Percentiles rank a stretch among this genome's conserved stretches.
Evolutionary conservation across 164 flowering plant species (phyloP).

Genomic region (Berberis vulgaris): DNA sequence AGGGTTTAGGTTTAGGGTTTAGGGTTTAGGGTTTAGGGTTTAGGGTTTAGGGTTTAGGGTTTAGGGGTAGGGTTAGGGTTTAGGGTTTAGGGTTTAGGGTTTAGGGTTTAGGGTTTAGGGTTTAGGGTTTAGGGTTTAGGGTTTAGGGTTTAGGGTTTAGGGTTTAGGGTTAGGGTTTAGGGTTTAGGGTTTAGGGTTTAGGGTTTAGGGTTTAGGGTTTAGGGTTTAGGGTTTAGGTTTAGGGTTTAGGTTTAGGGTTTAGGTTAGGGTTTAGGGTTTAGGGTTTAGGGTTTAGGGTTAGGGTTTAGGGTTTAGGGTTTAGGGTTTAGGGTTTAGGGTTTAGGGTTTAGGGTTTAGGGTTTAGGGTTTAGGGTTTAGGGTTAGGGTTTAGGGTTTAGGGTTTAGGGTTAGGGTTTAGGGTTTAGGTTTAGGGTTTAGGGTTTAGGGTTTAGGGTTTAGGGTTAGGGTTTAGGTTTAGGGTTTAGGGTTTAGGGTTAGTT

Average conservation of each 20-base stretch:
- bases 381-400: constrained; percentile 6
- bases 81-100: constrained; percentile 4
- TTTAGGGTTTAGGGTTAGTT: not conserved
- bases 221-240: not conserved
- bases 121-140: constrained; percentile 2
- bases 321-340: constrained; percentile 1
- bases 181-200: not conserved
- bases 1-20: not conserved
- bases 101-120: constrained; percentile 1
- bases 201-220: not conserved
- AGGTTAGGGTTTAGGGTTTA: not conserved
- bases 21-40: not conserved
- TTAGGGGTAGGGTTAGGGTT: no score
- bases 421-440: constrained; percentile 7
- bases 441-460: constrained; percentile 7
- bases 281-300: constrained; percentile 1
- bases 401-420: constrained; percentile 6
- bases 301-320: not conserved
- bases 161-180: not conserved
- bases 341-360: constrained; percentile 4
- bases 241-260: no score
- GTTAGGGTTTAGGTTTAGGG: constrained; percentile 3
- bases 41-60: constrained; percentile 1
- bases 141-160: constrained; percentile 4
- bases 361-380: not conserved